Evolutionary conservation across 202 grass and related monocot genomes (phyloP).

Genomic region (Sporobolus alterniflorus): DNA sequence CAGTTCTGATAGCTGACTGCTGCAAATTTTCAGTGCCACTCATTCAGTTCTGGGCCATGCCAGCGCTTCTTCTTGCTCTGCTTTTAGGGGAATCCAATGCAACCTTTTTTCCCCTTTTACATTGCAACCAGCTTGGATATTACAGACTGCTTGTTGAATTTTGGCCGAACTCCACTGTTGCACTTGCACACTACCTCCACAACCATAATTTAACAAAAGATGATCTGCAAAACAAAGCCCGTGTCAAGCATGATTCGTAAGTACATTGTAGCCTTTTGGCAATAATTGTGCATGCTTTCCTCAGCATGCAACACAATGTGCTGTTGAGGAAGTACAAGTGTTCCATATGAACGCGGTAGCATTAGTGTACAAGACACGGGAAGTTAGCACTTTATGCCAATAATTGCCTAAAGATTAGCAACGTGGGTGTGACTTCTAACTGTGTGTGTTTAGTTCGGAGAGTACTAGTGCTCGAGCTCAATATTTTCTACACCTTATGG

Average conservation of each 20-base stretch:
- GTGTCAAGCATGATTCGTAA: constrained; percentile 43
- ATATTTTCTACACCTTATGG: constrained; percentile 27
- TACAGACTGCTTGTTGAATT: constrained; percentile 33
- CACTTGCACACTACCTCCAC: constrained; percentile 12
- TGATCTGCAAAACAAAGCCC: constrained; percentile 25
- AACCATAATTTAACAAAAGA: constrained; percentile 29
- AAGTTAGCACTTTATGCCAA: constrained; percentile 43
- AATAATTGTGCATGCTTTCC: constrained; percentile 43
- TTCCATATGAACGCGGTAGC: constrained; percentile 19
- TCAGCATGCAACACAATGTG: constrained; percentile 41
- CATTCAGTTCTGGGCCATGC: constrained; percentile 28
- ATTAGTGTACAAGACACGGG: constrained; percentile 34
- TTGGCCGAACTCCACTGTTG: constrained; percentile 29
- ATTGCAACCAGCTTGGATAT: constrained; percentile 37
- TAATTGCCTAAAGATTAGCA: constrained; percentile 51
- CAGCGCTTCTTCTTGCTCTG: constrained; percentile 39
- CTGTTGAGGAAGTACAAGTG: constrained; percentile 20
- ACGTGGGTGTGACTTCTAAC: constrained; percentile 15
- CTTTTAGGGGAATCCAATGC: constrained; percentile 52
- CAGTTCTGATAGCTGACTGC: no score
- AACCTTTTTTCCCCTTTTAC: constrained; percentile 48
- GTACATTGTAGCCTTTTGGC: constrained; percentile 40
- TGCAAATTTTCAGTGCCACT: no score
- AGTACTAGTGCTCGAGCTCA: not conserved
- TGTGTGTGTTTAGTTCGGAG: not conserved